These are phyloP conservation scores for Rostrohypoxylon terebratum DNA, from an alignment of 495 filamentous ascomycete species.

Conservation along the genomic window DNA sequence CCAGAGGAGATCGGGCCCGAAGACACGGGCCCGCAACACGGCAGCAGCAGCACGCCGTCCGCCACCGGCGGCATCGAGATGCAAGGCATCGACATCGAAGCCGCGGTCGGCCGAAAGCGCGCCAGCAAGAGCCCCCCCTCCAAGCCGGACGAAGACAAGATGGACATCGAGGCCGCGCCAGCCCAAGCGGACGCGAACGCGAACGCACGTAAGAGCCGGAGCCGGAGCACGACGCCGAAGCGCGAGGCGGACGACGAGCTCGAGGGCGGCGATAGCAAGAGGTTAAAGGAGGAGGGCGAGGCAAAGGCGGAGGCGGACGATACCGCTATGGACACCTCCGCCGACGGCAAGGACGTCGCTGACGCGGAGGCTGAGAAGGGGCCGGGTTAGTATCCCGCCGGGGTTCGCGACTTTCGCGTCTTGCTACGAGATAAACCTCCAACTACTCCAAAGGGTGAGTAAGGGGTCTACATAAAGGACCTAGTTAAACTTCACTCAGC, in stretches of 20 bases:
- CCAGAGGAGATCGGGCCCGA: conserved; percentile 85
- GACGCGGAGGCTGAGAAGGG: conserved; percentile 21
- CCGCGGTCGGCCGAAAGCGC: conserved; percentile 61
- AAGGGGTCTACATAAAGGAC: background rate
- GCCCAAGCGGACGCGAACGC: background rate
- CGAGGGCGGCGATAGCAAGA: conserved; percentile 49
- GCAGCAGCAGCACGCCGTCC: conserved; percentile 39
- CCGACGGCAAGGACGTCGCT: conserved; percentile 8
- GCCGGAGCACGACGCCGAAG: conserved; percentile 51
- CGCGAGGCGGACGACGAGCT: conserved; percentile 60
- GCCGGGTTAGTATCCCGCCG: background rate
- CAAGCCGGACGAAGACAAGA: conserved; percentile 16
- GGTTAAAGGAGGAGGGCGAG: conserved; percentile 53
- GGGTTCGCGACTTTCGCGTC: background rate
- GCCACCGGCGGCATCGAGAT: conserved; percentile 50
- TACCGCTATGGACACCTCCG: conserved; percentile 33
- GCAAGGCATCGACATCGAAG: conserved; percentile 65
- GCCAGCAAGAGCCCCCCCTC: conserved; percentile 24
- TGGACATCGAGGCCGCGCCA: conserved; percentile 20
- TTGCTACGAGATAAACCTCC: too few relatives aligned
- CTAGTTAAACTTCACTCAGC: background rate
- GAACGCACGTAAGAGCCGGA: background rate
- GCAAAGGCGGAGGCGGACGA: background rate
- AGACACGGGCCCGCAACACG: conserved; percentile 83
- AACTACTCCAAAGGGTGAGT: too few relatives aligned